A percentile compares a stretch with the other conserved stretches of the same genome.
Evolutionary conservation across 2,329 filamentous ascomycete species (phyloP).

Genomic region (Fusarium guadeloupense): DNA sequence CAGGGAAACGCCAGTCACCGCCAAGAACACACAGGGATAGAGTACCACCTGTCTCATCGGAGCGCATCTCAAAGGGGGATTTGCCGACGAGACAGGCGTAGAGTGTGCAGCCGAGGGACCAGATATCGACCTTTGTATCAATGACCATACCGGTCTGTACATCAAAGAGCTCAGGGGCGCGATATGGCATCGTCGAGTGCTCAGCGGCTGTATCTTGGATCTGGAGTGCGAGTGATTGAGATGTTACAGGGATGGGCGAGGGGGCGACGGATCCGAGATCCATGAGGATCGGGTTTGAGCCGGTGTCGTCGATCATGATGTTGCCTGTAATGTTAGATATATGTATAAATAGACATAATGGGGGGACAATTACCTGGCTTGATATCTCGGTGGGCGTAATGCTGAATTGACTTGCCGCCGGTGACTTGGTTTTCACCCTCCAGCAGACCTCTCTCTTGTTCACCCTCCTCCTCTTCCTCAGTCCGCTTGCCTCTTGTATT

Average conservation of each 20-base stretch:
- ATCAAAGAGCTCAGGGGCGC: slow-evolving; percentile 96
- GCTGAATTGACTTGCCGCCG: slow-evolving; percentile 69
- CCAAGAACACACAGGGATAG: slow-evolving; percentile 91
- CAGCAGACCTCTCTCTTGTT: slow-evolving; percentile 86
- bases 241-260: slow-evolving; percentile 88
- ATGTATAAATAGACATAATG: neutral
- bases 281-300: slow-evolving; percentile 91
- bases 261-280: slow-evolving; percentile 92
- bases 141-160: slow-evolving; percentile 92
- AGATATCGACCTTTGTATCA: slow-evolving; percentile 97
- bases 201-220: slow-evolving; percentile 95
- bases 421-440: slow-evolving; percentile 75
- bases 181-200: slow-evolving; percentile 98
- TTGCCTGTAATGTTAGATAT: slow-evolving; percentile 66
- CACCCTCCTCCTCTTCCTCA: slow-evolving; percentile 74
- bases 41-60: slow-evolving; percentile 94
- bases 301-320: slow-evolving; percentile 97
- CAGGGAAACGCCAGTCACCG: slow-evolving; percentile 96
- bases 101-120: slow-evolving; percentile 96
- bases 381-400: slow-evolving; percentile 95
- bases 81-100: slow-evolving; percentile 97
- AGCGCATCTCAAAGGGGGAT: slow-evolving; percentile 94
- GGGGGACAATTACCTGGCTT: slow-evolving; percentile 81
- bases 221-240: slow-evolving; percentile 86
- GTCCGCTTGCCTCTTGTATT: slow-evolving; percentile 54